These are phyloP conservation scores for Fraxinus nigra DNA, from an alignment of 305 asterid species.

Conservation along the genomic window DNA sequence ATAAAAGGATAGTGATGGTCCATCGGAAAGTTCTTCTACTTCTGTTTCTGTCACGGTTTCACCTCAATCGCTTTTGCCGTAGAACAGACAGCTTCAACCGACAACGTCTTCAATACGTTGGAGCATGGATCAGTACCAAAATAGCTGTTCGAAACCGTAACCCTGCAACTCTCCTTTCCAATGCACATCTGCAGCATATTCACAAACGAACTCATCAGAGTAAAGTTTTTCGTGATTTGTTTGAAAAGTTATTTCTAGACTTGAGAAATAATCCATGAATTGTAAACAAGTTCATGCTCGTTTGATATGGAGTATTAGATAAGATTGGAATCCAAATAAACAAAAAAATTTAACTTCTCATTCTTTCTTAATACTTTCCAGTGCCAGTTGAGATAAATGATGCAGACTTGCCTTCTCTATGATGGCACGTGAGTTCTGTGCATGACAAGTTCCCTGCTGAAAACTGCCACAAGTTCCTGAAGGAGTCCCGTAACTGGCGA, in stretches of 20 bases:
- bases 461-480: constrained; percentile 52
- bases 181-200: constrained; percentile 39
- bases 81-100: constrained; percentile 50
- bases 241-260: background rate
- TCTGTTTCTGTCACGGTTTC: background rate
- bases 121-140: constrained; percentile 67
- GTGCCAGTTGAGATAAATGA: background rate
- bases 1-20: background rate
- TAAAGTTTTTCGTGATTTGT: background rate
- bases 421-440: constrained; percentile 37
- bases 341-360: background rate
- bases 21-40: background rate
- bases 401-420: constrained; percentile 42
- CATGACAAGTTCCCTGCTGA: constrained; percentile 47
- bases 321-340: background rate
- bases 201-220: background rate
- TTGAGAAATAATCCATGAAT: background rate
- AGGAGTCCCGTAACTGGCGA: constrained; percentile 65
- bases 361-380: background rate
- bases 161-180: constrained; percentile 50
- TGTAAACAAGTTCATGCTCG: background rate
- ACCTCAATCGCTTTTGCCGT: background rate
- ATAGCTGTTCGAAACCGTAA: constrained; percentile 38
- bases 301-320: background rate
- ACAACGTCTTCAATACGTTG: constrained; percentile 44